Percentiles rank a stretch among this genome's conserved stretches.
phyloP scores from a whole-genome alignment of 345 rosid genomes.

The Xanthoceras sorbifolium region DNA sequence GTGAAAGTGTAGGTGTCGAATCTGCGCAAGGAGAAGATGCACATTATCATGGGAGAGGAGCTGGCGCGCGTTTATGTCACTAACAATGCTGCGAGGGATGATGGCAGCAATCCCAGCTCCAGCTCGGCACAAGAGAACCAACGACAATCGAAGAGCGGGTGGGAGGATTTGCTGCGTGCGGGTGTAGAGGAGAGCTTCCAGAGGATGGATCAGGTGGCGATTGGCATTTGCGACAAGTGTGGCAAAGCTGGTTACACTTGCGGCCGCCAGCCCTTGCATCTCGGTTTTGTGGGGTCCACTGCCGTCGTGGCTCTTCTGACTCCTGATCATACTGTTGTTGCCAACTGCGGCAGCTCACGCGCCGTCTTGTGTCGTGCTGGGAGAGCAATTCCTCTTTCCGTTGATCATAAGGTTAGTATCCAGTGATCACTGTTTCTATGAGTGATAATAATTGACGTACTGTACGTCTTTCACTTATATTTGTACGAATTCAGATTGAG shows the following conservation, averaged over 20 bases:
- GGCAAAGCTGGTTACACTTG: slow-evolving; percentile 3
- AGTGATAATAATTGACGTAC: no score
- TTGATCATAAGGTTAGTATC: slow-evolving; percentile 41
- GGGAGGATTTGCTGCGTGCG: slow-evolving; percentile 8
- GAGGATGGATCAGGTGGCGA: slow-evolving; percentile 35
- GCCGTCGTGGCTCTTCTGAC: slow-evolving; percentile 48
- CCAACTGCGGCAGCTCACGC: slow-evolving; percentile 60
- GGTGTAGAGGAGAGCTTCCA: slow-evolving; percentile 32
- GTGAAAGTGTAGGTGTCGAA: slow-evolving; percentile 34
- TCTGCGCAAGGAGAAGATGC: slow-evolving; percentile 37
- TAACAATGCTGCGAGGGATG: neutral
- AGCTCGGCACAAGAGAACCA: neutral
- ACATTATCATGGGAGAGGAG: slow-evolving; percentile 34
- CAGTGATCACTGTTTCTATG: no score
- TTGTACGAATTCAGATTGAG: no score
- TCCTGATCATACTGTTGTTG: slow-evolving; percentile 39
- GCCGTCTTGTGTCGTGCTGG: slow-evolving; percentile 59
- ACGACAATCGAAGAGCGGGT: neutral
- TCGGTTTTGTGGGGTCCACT: slow-evolving; percentile 36
- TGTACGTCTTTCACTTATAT: no score
- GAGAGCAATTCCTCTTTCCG: slow-evolving; percentile 32
- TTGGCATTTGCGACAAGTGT: slow-evolving; percentile 25
- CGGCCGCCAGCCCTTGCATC: slow-evolving; percentile 20
- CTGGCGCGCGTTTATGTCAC: neutral
- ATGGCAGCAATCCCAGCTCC: neutral